Base-by-base conservation (phyloP, 2,329 filamentous ascomycete genomes). In the Chaetomiaceae sp. region DNA sequence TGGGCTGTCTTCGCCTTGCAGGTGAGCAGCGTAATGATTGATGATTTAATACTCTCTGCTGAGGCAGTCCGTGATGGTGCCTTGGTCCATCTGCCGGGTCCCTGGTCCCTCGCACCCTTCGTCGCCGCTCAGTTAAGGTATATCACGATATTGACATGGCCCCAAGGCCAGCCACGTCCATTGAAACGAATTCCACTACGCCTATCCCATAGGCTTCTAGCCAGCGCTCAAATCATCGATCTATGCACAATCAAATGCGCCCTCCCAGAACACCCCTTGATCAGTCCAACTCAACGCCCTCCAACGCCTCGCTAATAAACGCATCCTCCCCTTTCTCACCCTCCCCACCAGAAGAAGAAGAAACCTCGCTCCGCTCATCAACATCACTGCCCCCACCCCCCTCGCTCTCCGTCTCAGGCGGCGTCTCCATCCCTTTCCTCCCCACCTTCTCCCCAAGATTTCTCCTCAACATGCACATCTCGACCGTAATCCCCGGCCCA, bases 401-500 rank as follows among this genome's bases (percentile, higher is more conserved):
- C 60, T 80, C 78, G 55, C 74, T 79, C 61, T 78, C 77, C 36
- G 75, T 80, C 65, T 80, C 76, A 1, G 77, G 77, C n/a, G 78
- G 77, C 29, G 78, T 80, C 54, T 75, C 73, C 27, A 79, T 58
- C 6, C 73, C 76, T 17, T 62, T 65, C n/a, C 63, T 45, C 37
- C 14, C 12, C 20, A 29, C 1, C 11, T 5, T 61, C 65, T 17
- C 57, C 60, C 29, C 64, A 37, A 72, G 60, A 47, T 73, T 72
- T 38, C 81, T 71, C 69, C 77, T 83, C 61, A 88, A 66, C 69
- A 87, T 75, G 64, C 81, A 84, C 79, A 85, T 85, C 70, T 88
- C 85, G 27, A 88, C 77, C 5, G 80, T 68, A 59, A 89, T 82
- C 0, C 85, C 85, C 0, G 85, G 85, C 0, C 85, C 85, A 64